These are phyloP conservation scores for Dendrobium nobile DNA, from an alignment of 106 monocot species.

Conservation along the genomic window DNA sequence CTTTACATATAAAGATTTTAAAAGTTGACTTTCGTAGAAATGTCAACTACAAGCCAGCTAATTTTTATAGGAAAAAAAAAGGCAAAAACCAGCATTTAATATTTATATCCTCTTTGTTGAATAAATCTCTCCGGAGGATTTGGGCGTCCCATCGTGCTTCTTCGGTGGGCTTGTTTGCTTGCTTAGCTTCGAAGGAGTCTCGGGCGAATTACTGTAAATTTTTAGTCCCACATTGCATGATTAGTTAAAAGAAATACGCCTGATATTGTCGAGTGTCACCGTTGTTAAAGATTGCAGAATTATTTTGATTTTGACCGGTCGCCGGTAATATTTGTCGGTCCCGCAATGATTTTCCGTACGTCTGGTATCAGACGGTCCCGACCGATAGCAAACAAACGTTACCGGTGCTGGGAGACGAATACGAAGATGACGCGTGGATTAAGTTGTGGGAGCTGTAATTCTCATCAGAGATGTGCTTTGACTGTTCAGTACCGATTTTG, in stretches of 20 bases:
- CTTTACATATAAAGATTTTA: no score
- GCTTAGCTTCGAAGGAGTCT: background rate
- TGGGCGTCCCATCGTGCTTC: background rate
- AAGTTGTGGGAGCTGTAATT: background rate
- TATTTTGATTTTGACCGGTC: background rate
- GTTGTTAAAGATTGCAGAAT: no score
- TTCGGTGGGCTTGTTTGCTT: background rate
- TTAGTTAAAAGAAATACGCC: background rate
- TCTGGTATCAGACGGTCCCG: background rate
- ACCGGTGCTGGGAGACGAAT: background rate
- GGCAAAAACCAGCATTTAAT: no score
- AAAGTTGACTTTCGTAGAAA: no score
- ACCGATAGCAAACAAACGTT: background rate
- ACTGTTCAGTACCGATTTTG: background rate
- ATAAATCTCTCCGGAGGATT: background rate
- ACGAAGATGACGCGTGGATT: background rate
- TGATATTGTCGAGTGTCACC: no score
- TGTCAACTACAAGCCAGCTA: no score
- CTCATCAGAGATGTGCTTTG: no score
- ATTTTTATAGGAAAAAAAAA: no score
- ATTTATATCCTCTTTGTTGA: no score
- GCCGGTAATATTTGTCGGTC: background rate
- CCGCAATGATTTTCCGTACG: background rate
- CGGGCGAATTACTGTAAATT: background rate
- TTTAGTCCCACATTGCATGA: background rate